These are phyloP conservation scores for Apiotrichum gamsii DNA, from an alignment of 1,284 basidiomycete species.

Conservation along the genomic window DNA sequence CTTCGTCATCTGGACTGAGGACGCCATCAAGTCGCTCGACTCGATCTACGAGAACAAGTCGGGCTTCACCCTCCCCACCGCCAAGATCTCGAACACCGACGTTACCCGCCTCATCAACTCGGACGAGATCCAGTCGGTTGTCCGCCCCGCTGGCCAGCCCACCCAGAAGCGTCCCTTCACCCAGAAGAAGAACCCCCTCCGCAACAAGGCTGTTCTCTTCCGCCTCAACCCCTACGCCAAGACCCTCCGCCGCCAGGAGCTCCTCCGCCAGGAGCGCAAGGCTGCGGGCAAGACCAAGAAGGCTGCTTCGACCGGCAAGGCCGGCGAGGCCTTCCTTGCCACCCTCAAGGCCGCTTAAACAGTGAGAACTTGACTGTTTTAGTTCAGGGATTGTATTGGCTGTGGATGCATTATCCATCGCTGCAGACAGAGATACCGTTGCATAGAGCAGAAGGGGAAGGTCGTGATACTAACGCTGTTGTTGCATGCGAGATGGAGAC, in stretches of 20 bases:
- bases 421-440: no score
- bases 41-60: constrained; percentile 95
- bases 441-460: no score
- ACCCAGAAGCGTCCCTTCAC: constrained; percentile 71
- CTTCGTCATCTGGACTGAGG: constrained; percentile 99
- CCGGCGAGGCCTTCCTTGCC: constrained; percentile 78
- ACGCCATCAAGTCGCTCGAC: constrained; percentile 87
- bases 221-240: constrained; percentile 99
- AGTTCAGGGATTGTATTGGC: constrained; percentile 12
- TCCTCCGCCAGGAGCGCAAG: constrained; percentile 50
- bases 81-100: constrained; percentile 97
- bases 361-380: neutral
- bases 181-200: constrained; percentile 98
- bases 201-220: constrained; percentile 96
- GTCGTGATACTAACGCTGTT: no score
- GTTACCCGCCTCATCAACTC: constrained; percentile 98
- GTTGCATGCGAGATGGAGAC: no score
- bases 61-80: constrained; percentile 81
- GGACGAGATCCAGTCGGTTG: constrained; percentile 90
- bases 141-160: constrained; percentile 63
- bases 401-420: constrained; percentile 15
- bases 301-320: constrained; percentile 50
- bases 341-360: constrained; percentile 77
- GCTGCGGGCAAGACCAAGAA: constrained; percentile 45
- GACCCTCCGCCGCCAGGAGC: constrained; percentile 78